Evolutionary conservation across 2,329 filamentous ascomycete species (phyloP), one percentile per base, ranked within the genome.

Genomic region (Didymella lethalis): DNA sequence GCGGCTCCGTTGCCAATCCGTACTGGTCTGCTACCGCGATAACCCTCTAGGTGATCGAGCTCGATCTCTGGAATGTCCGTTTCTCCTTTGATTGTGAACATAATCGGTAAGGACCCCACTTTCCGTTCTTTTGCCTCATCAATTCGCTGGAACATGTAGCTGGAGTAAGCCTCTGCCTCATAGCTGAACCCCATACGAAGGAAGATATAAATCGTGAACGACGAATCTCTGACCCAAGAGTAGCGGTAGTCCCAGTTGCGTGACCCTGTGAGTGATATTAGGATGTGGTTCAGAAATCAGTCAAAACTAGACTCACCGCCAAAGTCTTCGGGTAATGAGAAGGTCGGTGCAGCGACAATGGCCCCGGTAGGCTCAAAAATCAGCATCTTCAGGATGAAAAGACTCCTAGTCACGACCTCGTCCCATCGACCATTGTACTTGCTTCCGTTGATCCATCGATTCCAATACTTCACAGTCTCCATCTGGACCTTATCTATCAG

Each of bases 311-410:
- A 62, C 53, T 12, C 55, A 67, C 70, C 71, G 54, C 69, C 66
- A 45, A 73, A 68, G 49, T 89, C 88, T 72, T 93, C 90, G 0
- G 90, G 90, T 1, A 93, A 83, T 0, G 90, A 92, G 68, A 93
- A 93, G 0, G 90, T 93, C 0, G 90, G 90, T 1, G 90, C 85
- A 1, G 90, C 90, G 32, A 92, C 83, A 49, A 93, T 92, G 8
- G 90, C 90, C 2, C 90, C 90, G 0, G 90, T 93, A 0, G 90
- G 90, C 69, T 93, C 90, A 66, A 88, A 93, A 0, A 90, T 92
- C 66, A 93, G 81, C 77, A 93, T 82, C 75, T 93, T 93, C 44
- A 93, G 77, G 52, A 92, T 86, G 80, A 93, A 85, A 49, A 93
- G 78, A 69, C 89, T 92, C 54, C 90, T 82, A 26, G 83, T 82